phyloP scores from a whole-genome alignment of 345 rosid species.

The Schrenkiella parvula region DNA sequence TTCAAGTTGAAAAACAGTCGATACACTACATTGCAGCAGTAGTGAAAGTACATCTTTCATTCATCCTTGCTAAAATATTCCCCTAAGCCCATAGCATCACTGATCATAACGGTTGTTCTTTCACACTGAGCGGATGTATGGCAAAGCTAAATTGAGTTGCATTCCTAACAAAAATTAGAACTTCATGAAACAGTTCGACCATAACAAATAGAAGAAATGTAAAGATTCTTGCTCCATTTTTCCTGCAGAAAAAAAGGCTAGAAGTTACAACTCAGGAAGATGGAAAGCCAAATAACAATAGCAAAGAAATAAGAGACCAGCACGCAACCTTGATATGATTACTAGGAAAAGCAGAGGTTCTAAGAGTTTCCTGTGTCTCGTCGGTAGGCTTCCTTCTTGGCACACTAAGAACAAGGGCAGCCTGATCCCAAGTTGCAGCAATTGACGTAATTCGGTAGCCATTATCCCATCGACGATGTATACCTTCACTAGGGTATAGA shows the following conservation, averaged over 20 bases:
- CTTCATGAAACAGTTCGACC: constrained; percentile 97
- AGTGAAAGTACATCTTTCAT: constrained; percentile 38
- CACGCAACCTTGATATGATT: constrained; percentile 83
- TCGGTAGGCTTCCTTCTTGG: constrained; percentile 84
- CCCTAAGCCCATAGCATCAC: constrained; percentile 29
- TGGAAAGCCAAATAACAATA: not conserved
- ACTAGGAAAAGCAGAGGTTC: constrained; percentile 96
- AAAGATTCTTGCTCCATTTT: constrained; percentile 95
- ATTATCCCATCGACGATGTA: constrained; percentile 91
- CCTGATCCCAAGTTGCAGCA: constrained; percentile 90
- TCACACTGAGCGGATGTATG: constrained; percentile 21
- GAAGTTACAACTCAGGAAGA: not conserved
- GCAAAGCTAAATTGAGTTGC: constrained; percentile 22
- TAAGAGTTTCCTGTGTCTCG: constrained; percentile 95
- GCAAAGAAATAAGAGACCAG: not conserved
- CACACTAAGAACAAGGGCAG: constrained; percentile 91
- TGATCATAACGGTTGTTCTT: constrained; percentile 24
- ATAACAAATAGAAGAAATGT: constrained; percentile 83
- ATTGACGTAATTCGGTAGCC: constrained; percentile 95
- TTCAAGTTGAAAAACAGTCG: constrained; percentile 40
- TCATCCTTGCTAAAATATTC: constrained; percentile 34
- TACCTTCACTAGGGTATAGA: constrained; percentile 97
- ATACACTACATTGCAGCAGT: constrained; percentile 39
- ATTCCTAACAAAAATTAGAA: constrained; percentile 28
- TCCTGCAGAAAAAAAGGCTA: constrained; percentile 50